Percentiles rank a stretch among this genome's conserved stretches.
These are phyloP conservation scores for Picocystis sp. DNA, from an alignment of 163 green algal genomes.

Conservation along the genomic window DNA sequence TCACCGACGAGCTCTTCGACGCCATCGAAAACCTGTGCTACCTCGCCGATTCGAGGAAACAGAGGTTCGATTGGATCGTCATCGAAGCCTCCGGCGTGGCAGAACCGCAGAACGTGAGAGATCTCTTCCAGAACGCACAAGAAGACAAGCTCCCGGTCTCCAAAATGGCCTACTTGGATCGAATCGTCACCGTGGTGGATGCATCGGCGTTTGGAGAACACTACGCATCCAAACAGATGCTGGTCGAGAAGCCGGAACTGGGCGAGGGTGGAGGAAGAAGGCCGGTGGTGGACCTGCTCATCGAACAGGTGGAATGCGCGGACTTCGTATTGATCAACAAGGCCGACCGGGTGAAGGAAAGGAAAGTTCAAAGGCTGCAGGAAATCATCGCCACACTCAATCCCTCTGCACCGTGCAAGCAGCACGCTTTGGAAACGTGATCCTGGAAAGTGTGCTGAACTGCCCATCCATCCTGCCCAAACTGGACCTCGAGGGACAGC, in stretches of 20 bases:
- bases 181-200: conserved; percentile 72
- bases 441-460: conserved; percentile 31
- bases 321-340: conserved; percentile 91
- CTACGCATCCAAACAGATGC: conserved; percentile 33
- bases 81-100: conserved; percentile 84
- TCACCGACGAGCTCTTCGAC: conserved; percentile 77
- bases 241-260: conserved; percentile 63
- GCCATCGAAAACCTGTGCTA: conserved; percentile 70
- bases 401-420: conserved; percentile 43
- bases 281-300: conserved; percentile 82
- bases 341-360: conserved; percentile 42
- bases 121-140: conserved; percentile 66
- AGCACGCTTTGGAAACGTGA: conserved; percentile 41
- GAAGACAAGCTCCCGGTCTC: neutral
- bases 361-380: conserved; percentile 35
- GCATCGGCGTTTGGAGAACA: conserved; percentile 53
- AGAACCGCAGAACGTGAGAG: conserved; percentile 75
- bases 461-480: conserved; percentile 33
- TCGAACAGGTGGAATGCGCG: conserved; percentile 73
- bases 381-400: conserved; percentile 61
- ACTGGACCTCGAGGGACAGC: conserved; percentile 74
- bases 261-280: conserved; percentile 65
- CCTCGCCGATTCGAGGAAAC: conserved; percentile 44
- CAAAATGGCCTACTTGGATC: conserved; percentile 36
- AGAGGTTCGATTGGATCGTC: conserved; percentile 67